These are phyloP conservation scores for Aspergillus sp. DNA, from an alignment of 2,329 filamentous ascomycete genomes.

Conservation along the genomic window DNA sequence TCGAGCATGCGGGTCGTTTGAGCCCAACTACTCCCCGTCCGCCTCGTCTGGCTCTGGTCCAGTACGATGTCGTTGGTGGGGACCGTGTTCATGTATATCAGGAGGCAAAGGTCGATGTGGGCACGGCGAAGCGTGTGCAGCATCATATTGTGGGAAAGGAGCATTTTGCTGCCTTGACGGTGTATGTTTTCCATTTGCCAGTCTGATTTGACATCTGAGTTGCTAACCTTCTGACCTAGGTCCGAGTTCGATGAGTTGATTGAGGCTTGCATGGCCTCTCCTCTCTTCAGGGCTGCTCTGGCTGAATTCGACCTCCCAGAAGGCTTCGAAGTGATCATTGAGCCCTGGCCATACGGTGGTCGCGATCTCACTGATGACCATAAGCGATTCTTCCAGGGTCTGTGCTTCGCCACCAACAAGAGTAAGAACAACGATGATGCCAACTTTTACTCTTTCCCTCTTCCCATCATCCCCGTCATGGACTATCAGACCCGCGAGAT, in stretches of 20 bases:
- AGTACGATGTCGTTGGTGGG: constrained; percentile 56
- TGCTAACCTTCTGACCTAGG: constrained; percentile 19
- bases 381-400: constrained; percentile 50
- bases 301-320: constrained; percentile 53
- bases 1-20: constrained; percentile 47
- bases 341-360: constrained; percentile 59
- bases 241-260: constrained; percentile 48
- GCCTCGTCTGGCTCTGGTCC: constrained; percentile 50
- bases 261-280: constrained; percentile 51
- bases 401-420: constrained; percentile 50
- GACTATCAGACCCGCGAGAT: constrained; percentile 55
- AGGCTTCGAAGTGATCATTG: constrained; percentile 55
- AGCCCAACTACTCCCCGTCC: constrained; percentile 43
- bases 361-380: constrained; percentile 47
- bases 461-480: constrained; percentile 54
- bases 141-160: constrained; percentile 49
- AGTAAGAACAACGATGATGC: constrained; percentile 50
- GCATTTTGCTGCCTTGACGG: constrained; percentile 47
- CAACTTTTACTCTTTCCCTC: constrained; percentile 62
- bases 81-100: constrained; percentile 54
- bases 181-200: constrained; percentile 29
- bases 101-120: constrained; percentile 53
- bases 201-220: neutral
- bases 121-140: constrained; percentile 38
- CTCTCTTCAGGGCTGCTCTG: constrained; percentile 51